Evolutionary conservation across 768 basidiomycete genomes (phyloP).

Genomic region (Boletus rufocinnamomeus): DNA sequence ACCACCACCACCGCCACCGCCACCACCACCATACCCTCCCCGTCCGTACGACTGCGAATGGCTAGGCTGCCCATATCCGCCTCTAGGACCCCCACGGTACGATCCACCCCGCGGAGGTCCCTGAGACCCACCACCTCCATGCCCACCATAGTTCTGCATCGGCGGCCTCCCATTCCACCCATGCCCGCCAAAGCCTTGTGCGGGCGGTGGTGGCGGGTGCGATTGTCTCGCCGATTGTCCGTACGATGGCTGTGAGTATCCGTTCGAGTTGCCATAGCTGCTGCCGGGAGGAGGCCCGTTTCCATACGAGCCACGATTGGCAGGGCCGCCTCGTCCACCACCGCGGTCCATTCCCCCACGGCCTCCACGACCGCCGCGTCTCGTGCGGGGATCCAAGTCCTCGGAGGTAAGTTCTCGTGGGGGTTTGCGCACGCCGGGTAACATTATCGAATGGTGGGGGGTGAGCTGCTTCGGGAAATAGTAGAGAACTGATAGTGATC

Average conservation of each 20-base stretch:
- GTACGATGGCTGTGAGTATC: conserved; percentile 23
- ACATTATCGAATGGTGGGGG: conserved; percentile 82
- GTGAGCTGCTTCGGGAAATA: conserved; percentile 85
- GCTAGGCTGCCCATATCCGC: conserved; percentile 26
- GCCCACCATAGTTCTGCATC: conserved; percentile 34
- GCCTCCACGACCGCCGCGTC: conserved; percentile 53
- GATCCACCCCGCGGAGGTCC: conserved; percentile 29
- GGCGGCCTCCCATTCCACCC: conserved; percentile 37
- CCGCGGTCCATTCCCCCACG: conserved; percentile 43
- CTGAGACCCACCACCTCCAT: conserved; percentile 33
- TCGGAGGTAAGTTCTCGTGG: conserved; percentile 59
- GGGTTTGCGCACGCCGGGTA: conserved; percentile 68
- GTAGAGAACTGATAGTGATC: conserved; percentile 83
- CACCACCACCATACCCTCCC: conserved; percentile 29
- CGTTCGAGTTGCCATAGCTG: conserved; percentile 19
- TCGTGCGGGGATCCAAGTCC: conserved; percentile 69
- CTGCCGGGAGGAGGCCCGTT: conserved; percentile 7
- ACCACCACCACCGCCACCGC: conserved; percentile 1
- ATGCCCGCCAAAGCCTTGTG: conserved; percentile 34
- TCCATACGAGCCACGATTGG: conserved; percentile 26
- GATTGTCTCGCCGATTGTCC: conserved; percentile 22
- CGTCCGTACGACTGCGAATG: conserved; percentile 28
- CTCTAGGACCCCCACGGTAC: conserved; percentile 30
- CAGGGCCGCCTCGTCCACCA: conserved; percentile 35
- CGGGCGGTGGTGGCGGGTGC: conserved; percentile 13